These are phyloP conservation scores for Luffa acutangula DNA, from an alignment of 306 rosid genomes.

Conservation along the genomic window DNA sequence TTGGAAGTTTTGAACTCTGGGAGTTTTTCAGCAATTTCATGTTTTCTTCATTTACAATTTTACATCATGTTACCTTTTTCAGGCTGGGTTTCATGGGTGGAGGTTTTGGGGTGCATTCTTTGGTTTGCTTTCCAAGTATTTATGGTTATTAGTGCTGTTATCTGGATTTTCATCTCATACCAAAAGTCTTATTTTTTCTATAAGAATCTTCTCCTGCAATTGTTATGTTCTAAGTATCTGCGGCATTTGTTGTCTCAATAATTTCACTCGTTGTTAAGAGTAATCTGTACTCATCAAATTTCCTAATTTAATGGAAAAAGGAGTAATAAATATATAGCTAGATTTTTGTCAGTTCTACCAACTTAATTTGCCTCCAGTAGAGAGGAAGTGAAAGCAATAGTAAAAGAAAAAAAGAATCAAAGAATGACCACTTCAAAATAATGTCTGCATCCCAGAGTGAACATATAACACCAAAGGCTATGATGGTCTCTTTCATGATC, in stretches of 20 bases:
- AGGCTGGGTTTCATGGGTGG: not conserved
- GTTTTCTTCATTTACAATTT: not conserved
- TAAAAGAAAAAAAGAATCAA: not conserved
- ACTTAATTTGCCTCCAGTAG: not conserved
- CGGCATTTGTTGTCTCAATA: not conserved
- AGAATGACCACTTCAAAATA: not conserved
- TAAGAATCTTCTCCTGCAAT: not conserved
- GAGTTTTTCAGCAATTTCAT: not conserved
- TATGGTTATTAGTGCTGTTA: not conserved
- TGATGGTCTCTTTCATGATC: not conserved
- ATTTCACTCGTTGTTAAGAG: not conserved
- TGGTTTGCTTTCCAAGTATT: not conserved
- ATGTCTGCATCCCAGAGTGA: not conserved
- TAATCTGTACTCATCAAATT: not conserved
- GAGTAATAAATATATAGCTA: not conserved
- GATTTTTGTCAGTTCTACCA: not conserved
- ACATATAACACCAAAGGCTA: not conserved
- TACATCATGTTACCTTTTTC: not conserved
- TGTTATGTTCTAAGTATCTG: not conserved
- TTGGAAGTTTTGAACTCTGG: not conserved
- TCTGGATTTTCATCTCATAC: not conserved
- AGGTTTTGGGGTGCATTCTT: not conserved
- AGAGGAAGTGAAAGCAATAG: not conserved
- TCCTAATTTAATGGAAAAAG: not conserved
- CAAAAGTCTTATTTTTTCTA: not conserved